Base-by-base conservation (phyloP, 2,329 filamentous ascomycete genomes). In the Furcasterigmium sp. region DNA sequence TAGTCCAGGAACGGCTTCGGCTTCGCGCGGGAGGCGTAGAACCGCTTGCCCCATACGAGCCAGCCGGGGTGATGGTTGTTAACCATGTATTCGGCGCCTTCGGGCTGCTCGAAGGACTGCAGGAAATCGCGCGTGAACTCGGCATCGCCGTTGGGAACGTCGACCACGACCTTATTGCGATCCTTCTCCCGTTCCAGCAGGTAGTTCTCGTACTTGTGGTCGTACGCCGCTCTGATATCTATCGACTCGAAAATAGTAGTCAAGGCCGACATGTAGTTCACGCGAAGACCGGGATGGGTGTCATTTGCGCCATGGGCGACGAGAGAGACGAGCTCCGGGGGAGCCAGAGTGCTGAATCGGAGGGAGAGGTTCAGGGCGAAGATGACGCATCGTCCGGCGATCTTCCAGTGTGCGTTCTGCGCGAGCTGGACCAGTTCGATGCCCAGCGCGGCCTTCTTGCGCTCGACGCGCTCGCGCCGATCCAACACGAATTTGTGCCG, bases 1-100 rank as follows among this genome's bases (percentile, higher is more conserved):
- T 93, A 98, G 36, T 63, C 67, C 30, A 72, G 79, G 63, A 70
- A 95, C 56, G 63, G 82, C 64, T 60, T 68, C 50, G 90, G 81
- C 41, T 86, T 84, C 3, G 85, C 81, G 47, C 82, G 80, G 61
- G 84, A 90, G 0, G 85, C 93, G 13, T 82, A 83, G 72, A 97
- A 91, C 25, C 76, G 81, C 63, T 93, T 88, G 41, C 85, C 86
- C 93, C 93, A 98, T 1, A 95, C 90, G 15, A 98, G 75, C 94
- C 94, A 98, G 25, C 93, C 93, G 5, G 91, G 89, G 59, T 94
- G 87, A 59, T 97, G 91, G 43, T 82, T 79, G 58, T 98, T 93
- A 37, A 97, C 82, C 60, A 91, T 94, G 61, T 94, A 95, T 50
- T 95, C 83, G 0, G 88, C 84, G 25, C 82, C 54, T 11, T 69